Evolutionary conservation across 2,329 filamentous ascomycete species (phyloP).

Genomic region (Dothistroma septosporum): DNA sequence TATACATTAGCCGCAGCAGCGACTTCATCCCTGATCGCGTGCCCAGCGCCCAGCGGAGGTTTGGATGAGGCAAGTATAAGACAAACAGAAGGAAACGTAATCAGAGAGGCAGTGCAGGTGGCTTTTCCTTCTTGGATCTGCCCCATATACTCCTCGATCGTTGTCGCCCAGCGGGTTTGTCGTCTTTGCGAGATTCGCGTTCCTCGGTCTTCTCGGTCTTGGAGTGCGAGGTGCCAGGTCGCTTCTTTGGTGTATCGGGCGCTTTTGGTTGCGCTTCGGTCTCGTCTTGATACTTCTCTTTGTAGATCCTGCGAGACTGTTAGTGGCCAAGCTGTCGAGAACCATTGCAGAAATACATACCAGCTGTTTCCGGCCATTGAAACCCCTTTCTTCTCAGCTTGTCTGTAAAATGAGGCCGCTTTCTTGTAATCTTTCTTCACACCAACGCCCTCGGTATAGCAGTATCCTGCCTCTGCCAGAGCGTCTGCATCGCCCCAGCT

Average conservation of each 20-base stretch:
- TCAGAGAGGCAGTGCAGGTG: constrained; percentile 4
- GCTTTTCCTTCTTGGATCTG: constrained; percentile 11
- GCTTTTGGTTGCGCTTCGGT: constrained; percentile 3
- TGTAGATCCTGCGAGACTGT: constrained; percentile 72
- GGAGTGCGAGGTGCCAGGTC: constrained; percentile 16
- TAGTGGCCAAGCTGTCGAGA: background rate
- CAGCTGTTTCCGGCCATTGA: constrained; percentile 98
- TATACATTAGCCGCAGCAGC: constrained; percentile 5
- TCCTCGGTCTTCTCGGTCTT: constrained; percentile 12
- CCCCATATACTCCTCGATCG: constrained; percentile 15
- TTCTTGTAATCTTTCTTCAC: constrained; percentile 96
- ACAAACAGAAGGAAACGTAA: background rate
- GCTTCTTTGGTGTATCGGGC: constrained; percentile 13
- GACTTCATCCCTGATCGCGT: background rate
- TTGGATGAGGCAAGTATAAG: background rate
- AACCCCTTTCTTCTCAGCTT: constrained; percentile 88
- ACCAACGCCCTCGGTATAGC: constrained; percentile 87
- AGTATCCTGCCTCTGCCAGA: constrained; percentile 89
- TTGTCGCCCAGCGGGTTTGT: constrained; percentile 5
- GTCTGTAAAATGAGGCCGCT: constrained; percentile 83
- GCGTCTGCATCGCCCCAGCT: constrained; percentile 95
- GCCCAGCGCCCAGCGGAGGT: constrained; percentile 2
- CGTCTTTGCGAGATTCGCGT: constrained; percentile 3
- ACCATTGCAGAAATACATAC: constrained; percentile 52
- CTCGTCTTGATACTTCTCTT: constrained; percentile 76